phyloP scores from a whole-genome alignment of 257 asterid species.

The Cruciata laevipes region DNA sequence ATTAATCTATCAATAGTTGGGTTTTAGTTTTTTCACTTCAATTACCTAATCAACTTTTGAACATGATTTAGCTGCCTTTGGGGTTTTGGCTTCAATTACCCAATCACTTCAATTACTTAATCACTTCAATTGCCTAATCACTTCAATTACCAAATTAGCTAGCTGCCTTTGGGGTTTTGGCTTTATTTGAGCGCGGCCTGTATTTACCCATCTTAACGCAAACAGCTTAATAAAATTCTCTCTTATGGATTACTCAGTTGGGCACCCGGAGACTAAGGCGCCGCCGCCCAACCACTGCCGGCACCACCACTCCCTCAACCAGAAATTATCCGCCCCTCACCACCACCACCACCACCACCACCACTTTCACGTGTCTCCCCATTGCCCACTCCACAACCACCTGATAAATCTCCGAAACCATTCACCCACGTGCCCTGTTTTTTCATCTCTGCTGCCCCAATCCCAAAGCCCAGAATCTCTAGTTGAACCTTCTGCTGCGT shows the following conservation, averaged over 20 bases:
- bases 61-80: too few species aligned
- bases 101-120: too few species aligned
- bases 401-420: slow-evolving; percentile 35
- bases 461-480: slow-evolving; percentile 16
- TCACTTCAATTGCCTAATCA: too few species aligned
- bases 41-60: too few species aligned
- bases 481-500: background rate
- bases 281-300: background rate
- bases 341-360: slow-evolving; percentile 38
- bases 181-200: background rate
- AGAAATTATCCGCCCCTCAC: background rate
- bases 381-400: slow-evolving; percentile 51
- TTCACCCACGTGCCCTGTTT: slow-evolving; percentile 37
- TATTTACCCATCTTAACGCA: background rate
- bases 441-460: slow-evolving; percentile 18
- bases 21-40: too few species aligned
- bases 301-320: slow-evolving; percentile 20
- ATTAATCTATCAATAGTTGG: too few species aligned
- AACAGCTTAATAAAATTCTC: background rate
- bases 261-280: background rate
- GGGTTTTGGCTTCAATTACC: too few species aligned
- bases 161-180: background rate
- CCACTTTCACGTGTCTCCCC: slow-evolving; percentile 36
- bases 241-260: slow-evolving; percentile 11
- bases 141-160: too few species aligned